Percentiles rank a stretch among this genome's conserved stretches.
These are phyloP conservation scores for Cladorrhinum sp. DNA, from an alignment of 2,329 filamentous ascomycete genomes.

Conservation along the genomic window DNA sequence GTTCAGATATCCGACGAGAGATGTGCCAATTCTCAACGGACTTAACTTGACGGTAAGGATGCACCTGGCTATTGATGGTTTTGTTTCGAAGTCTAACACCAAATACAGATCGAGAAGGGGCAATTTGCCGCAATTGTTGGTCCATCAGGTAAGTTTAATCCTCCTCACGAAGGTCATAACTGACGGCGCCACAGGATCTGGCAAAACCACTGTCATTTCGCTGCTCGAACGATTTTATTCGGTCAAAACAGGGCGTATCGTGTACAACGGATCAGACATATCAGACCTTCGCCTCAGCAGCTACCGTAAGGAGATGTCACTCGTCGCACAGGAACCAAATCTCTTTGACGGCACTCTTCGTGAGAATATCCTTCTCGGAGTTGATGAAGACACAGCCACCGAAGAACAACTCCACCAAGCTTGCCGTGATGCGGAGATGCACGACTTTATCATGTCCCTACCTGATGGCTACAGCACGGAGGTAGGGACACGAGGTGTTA, in stretches of 20 bases:
- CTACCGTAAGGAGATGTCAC: constrained; percentile 53
- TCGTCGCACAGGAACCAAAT: constrained; percentile 59
- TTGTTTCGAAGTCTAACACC: neutral
- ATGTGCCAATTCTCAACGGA: constrained; percentile 66
- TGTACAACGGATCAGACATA: constrained; percentile 56
- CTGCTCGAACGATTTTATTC: constrained; percentile 41
- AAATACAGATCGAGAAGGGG: constrained; percentile 28
- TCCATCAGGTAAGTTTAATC: constrained; percentile 26
- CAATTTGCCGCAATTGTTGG: constrained; percentile 35
- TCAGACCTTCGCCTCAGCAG: constrained; percentile 48
- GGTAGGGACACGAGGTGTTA: constrained; percentile 64
- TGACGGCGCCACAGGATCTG: constrained; percentile 25
- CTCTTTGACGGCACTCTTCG: constrained; percentile 50
- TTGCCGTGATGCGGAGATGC: constrained; percentile 31
- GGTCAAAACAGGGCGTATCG: constrained; percentile 49
- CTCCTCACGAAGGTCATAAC: neutral
- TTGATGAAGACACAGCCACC: constrained; percentile 23
- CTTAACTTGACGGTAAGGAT: constrained; percentile 54
- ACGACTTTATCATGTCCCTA: constrained; percentile 30
- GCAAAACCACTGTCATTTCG: constrained; percentile 45
- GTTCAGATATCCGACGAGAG: constrained; percentile 67
- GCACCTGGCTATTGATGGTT: neutral
- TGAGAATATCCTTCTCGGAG: constrained; percentile 33
- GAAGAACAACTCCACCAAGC: constrained; percentile 29
- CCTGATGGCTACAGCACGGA: constrained; percentile 62